Base-by-base conservation (phyloP, 2,329 filamentous ascomycete species). In the Colletotrichum sp. region DNA sequence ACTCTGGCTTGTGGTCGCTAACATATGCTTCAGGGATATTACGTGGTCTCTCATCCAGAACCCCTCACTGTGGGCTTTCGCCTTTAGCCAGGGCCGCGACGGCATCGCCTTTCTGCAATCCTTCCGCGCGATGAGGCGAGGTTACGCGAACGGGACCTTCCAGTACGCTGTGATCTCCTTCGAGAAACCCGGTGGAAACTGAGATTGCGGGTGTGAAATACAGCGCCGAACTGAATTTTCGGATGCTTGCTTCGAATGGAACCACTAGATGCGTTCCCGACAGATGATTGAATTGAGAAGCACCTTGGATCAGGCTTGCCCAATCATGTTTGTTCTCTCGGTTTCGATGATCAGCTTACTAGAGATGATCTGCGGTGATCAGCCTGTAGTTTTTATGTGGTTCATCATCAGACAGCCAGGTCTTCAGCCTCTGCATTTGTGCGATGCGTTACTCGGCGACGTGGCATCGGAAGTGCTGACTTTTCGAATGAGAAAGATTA, bases 21-120 rank as follows among this genome's bases (percentile, higher is more conserved):
- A 64, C 16, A 76, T 32, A 28, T 16, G 15, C 9, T 7, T 18
- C 28, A 92, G 90, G 90, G 91, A 92, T 77, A 91, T 92, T n/a
- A 91, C 90, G 18, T 92, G 90, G 90, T 86, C 86, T 9, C 84
- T 92, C 12, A 87, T 92, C 18, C 90, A 91, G 76, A 91, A 89
- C 30, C 90, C 91, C 1, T 88, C 89, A 4, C 85, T 92, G 9
- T 92, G 91, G 91, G 88, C 90, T 1, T 91, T 92, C 77, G 91
- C 91, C 6, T 87, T 92, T 56, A 88, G 89, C 27, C 91, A 92
- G 78, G 91, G 91, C 13, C 84, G 91, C 66, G 91, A 92, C 77
- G 90, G 90, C 4, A 87, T 92, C 56, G 89, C 90, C 6, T 92
- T 92, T 77, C 81, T 92, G 73, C 90, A 92, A 80, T 88, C 90